Evolutionary conservation across 2,329 filamentous ascomycete species (phyloP), one percentile per base, ranked within the genome.

Genomic region (Ceratocystis variospora): DNA sequence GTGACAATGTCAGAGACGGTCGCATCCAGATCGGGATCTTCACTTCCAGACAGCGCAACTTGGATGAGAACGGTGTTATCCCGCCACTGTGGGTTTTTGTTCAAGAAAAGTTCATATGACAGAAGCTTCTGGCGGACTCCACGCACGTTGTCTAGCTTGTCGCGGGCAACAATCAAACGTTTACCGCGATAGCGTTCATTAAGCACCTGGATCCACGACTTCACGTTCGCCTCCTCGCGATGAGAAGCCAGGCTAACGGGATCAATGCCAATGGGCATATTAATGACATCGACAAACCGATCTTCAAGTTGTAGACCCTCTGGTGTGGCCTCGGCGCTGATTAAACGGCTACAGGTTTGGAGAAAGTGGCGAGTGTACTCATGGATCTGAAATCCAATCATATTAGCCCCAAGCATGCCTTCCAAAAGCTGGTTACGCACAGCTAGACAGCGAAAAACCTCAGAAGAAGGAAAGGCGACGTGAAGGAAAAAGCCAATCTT

Each of bases 401-500:
- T 79, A 71, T 96, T 96, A 66, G 94, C 90, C 8, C 93, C 93
- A 0, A 97, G 83, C 80, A 97, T 93, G 66, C 94, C 93, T 71
- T 96, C 88, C 1, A 97, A 82, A 8, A 97, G 82, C 75, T 96
- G 84, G 70, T 88, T 92, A 67, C 93, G 88, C 10, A 90, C 87
- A 2, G 93, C 89, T 25, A 97, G 78, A 74, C 93, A 97, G 61
- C 93, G 85, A 77, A 97, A 97, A 0, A 97, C 90, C 73, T 97
- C 93, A 0, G 93, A 96, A 0, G 93, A 96, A 0, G 93, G 93
- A 75, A 97, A 97, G 0, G 93, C 91, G 33, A 93, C 90, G 73
- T 97, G 93, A 17, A 97, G 78, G 77, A 96, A 97, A 78, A 97
- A 94, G 10, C 93, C 93, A 71, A 97, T 96, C 77, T 96, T 89